A percentile compares a stretch with the other conserved stretches of the same genome.
These are phyloP conservation scores for Macrolepiota dolichaula DNA, from an alignment of 768 basidiomycete species.

Conservation along the genomic window DNA sequence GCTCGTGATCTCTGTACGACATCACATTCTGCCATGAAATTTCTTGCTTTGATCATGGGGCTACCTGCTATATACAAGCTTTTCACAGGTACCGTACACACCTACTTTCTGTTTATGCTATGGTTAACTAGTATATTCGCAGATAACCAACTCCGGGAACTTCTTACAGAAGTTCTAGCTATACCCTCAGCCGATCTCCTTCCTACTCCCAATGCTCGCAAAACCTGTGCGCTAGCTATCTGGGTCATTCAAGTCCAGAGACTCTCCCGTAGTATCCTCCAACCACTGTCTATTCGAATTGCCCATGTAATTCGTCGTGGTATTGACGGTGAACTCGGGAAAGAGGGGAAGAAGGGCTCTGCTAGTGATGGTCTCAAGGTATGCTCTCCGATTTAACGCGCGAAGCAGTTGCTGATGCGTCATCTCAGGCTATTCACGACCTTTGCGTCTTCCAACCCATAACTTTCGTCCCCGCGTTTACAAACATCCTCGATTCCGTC, in stretches of 20 bases:
- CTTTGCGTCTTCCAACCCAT: slow-evolving; percentile 58
- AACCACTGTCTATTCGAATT: slow-evolving; percentile 63
- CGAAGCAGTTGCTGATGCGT: slow-evolving; percentile 1
- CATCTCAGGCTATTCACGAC: slow-evolving; percentile 67
- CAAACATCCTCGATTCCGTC: slow-evolving; percentile 52
- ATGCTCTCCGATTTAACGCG: slow-evolving; percentile 16
- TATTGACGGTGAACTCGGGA: slow-evolving; percentile 80
- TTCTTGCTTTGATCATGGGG: slow-evolving; percentile 60
- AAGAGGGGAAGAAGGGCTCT: slow-evolving; percentile 87
- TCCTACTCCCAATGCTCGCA: slow-evolving; percentile 83
- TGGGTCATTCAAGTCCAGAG: slow-evolving; percentile 72
- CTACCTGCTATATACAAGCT: slow-evolving; percentile 54
- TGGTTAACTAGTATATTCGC: slow-evolving; percentile 8
- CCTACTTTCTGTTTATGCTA: slow-evolving; percentile 11
- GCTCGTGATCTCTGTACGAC: slow-evolving; percentile 78
- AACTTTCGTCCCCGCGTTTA: slow-evolving; percentile 69
- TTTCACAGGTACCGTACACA: slow-evolving; percentile 50
- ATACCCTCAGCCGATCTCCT: slow-evolving; percentile 68
- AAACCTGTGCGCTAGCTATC: slow-evolving; percentile 77
- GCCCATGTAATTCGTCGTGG: slow-evolving; percentile 70
- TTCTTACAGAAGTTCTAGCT: slow-evolving; percentile 62
- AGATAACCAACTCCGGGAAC: slow-evolving; percentile 58
- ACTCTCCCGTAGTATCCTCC: slow-evolving; percentile 57
- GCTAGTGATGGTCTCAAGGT: slow-evolving; percentile 77
- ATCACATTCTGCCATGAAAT: slow-evolving; percentile 64